Evolutionary conservation across 208 protist genomes (phyloP), one percentile per base, ranked within the genome.

Genomic region (Leishmania turanica): DNA sequence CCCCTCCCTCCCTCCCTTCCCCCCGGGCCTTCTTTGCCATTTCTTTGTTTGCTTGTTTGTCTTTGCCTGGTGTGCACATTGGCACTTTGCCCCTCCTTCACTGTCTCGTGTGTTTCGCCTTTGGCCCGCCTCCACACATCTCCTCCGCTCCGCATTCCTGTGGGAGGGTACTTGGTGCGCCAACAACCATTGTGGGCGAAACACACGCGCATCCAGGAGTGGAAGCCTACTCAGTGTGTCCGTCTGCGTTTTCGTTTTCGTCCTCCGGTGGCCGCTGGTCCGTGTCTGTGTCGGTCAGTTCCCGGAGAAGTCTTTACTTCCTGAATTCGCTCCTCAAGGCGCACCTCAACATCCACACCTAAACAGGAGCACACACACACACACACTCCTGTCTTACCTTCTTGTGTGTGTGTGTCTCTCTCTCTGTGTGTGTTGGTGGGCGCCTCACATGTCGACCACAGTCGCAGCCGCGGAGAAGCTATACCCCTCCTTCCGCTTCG

Each of bases 401-500:
- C 31, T 73, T 40, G 42, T 45, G 19, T 21, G 45, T 56, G 27
- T 54, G 0, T 34, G 0, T 34, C 34, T 34, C 34, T 34, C 34
- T 34, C 34, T 34, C 34, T 13, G 24, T 21, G 24, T 21, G 45
- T 56, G 27, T 54, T 5, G 65, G 58, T 74, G 24, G 27, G 40
- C 51, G 1, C 37, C 40, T 31, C 69, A 27, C 69, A 73, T 73
- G 69, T 73, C 69, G 24, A 54, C 8, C 42, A 47, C 15, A 47
- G 69, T 73, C 45, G 13, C 37, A 31, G 69, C 69, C 11, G 27
- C 6, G 24, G n/a, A 54, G 72, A 79, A 78, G 69, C 83, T 77
- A 37, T 91, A 80, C 75, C 88, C 86, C 1, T 76, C 80, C 45
- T 88, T 93, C 60, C 83, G 87, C 71, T 89, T 99, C 81, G 90